Conservation (phyloP, 176 grass and related monocot species). For the Themeda triandra region DNA sequence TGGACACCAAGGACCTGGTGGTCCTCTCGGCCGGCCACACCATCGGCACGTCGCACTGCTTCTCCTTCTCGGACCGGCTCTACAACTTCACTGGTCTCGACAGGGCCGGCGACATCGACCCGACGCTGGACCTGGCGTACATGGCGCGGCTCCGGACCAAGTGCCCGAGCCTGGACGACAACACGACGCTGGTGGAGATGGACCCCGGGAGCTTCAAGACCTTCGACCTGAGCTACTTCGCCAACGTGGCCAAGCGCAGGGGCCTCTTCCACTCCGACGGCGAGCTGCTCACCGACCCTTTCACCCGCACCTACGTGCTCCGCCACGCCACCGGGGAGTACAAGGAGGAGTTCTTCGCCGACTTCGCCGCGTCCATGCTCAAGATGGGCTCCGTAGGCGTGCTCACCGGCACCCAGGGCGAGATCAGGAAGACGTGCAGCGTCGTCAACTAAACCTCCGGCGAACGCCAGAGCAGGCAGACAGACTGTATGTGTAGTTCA, state of each 20-base stretch:
- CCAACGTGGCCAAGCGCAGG: slow-evolving; percentile 49
- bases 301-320: slow-evolving; percentile 63
- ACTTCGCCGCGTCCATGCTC: slow-evolving; percentile 65
- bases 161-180: slow-evolving; percentile 59
- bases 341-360: slow-evolving; percentile 58
- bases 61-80: slow-evolving; percentile 51
- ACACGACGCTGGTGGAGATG: slow-evolving; percentile 78
- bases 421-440: slow-evolving; percentile 72
- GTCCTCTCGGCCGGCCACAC: slow-evolving; percentile 86
- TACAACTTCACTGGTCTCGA: slow-evolving; percentile 85
- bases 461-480: background rate
- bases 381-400: slow-evolving; percentile 56
- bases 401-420: slow-evolving; percentile 55
- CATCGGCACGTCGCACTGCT: slow-evolving; percentile 74
- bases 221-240: slow-evolving; percentile 72
- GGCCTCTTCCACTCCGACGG: slow-evolving; percentile 85
- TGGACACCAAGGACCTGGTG: slow-evolving; percentile 78
- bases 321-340: slow-evolving; percentile 40
- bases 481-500: background rate
- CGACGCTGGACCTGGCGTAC: slow-evolving; percentile 44
- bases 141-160: slow-evolving; percentile 37
- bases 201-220: slow-evolving; percentile 81
- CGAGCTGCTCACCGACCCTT: slow-evolving; percentile 50
- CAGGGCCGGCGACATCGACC: slow-evolving; percentile 56
- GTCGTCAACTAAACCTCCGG: slow-evolving; percentile 35